Conservation (phyloP, 139 green algal species). For the Chlamydomonas sp. region DNA sequence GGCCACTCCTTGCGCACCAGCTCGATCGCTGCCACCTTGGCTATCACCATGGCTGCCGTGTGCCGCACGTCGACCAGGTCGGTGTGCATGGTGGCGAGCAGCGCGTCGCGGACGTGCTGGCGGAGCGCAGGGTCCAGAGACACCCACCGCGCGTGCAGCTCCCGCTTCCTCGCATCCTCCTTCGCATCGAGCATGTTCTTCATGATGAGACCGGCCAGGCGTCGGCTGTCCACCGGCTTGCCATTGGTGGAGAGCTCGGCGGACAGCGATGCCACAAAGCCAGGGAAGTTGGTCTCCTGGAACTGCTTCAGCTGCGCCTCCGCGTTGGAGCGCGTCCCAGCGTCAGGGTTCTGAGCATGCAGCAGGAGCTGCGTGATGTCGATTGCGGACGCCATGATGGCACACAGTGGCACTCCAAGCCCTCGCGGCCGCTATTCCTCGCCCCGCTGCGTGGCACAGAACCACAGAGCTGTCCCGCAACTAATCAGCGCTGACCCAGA, state of each 20-base stretch:
- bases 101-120: slow-evolving; percentile 63
- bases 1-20: slow-evolving; percentile 75
- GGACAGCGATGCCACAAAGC: slow-evolving; percentile 66
- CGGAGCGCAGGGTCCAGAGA: slow-evolving; percentile 52
- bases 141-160: slow-evolving; percentile 66
- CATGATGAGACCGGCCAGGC: slow-evolving; percentile 86
- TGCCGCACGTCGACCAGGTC: slow-evolving; percentile 52
- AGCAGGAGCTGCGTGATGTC: slow-evolving; percentile 50
- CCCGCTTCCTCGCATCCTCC: slow-evolving; percentile 56
- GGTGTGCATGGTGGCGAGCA: slow-evolving; percentile 69
- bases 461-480: not conserved
- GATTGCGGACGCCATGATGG: slow-evolving; percentile 2
- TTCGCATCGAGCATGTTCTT: slow-evolving; percentile 93
- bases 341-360: slow-evolving; percentile 66
- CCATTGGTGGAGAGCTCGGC: slow-evolving; percentile 66
- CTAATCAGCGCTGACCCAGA: not conserved
- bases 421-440: too few species aligned
- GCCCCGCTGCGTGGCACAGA: too few species aligned
- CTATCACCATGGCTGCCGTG: slow-evolving; percentile 79
- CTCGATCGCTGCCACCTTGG: slow-evolving; percentile 92
- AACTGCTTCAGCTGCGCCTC: slow-evolving; percentile 74
- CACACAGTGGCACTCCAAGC: too few species aligned
- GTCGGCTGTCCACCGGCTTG: slow-evolving; percentile 62
- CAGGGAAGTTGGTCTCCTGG: slow-evolving; percentile 63
- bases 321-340: slow-evolving; percentile 53